Conservation (phyloP, 2,329 filamentous ascomycete genomes). For the Leptodontidium sp. region DNA sequence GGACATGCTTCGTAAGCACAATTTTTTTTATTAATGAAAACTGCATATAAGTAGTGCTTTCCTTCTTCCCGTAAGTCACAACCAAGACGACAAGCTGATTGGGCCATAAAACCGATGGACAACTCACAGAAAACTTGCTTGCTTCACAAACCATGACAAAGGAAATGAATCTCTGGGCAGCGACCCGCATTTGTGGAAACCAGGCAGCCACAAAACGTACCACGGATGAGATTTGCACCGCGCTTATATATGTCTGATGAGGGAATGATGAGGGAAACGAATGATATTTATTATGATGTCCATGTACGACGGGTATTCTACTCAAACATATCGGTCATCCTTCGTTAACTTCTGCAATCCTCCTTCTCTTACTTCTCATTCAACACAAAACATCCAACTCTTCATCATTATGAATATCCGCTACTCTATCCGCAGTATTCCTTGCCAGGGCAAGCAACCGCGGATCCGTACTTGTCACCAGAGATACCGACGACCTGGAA, state of each 20-base stretch:
- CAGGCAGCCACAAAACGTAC: not conserved
- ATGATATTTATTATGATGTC: slow-evolving; percentile 7
- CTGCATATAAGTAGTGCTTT: too few species aligned
- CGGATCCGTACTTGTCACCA: slow-evolving; percentile 10
- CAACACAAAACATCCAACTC: not conserved
- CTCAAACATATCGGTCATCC: slow-evolving; percentile 11
- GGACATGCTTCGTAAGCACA: too few species aligned
- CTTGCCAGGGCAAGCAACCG: not conserved
- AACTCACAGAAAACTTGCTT: too few species aligned
- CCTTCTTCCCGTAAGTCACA: too few species aligned
- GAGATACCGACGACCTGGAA: slow-evolving; percentile 3
- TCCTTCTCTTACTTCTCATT: not conserved
- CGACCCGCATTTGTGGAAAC: not conserved
- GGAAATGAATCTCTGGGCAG: not conserved
- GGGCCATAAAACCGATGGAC: too few species aligned
- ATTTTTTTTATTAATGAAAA: too few species aligned
- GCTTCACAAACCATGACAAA: not conserved
- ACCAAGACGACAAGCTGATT: too few species aligned
- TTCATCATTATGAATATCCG: too few species aligned
- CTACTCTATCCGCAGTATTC: slow-evolving; percentile 7
- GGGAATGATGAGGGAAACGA: not conserved
- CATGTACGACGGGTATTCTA: slow-evolving; percentile 7
- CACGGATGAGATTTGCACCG: slow-evolving; percentile 1
- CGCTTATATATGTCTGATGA: not conserved
- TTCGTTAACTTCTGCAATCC: not conserved